Base-by-base conservation (phyloP, 495 filamentous ascomycete genomes). In the Xylaria longipes region DNA sequence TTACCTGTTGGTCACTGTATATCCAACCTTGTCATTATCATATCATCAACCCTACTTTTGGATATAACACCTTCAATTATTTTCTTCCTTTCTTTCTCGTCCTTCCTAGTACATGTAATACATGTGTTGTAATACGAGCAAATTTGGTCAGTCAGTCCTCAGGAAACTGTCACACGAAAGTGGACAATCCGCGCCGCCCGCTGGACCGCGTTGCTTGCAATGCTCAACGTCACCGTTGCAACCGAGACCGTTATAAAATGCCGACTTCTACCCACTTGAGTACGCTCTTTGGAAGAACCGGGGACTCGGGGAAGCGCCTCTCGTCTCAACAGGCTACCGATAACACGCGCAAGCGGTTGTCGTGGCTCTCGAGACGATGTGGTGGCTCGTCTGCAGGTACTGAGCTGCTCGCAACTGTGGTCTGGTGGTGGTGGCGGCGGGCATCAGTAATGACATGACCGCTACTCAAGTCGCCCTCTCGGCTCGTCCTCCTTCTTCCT, bases 211-310 rank as follows among this genome's bases (percentile, higher is more conserved):
- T 43, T 46, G 65, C 48, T 17, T 41, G 65, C 65, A 20, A 20
- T 56, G 22, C 7, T 37, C 33, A 35, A 33, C 37, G 46, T 67
- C 31, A 41, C 48, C 6, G 2, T 22, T 43, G 65, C 48, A 50
- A 65, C 48, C 65, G 48, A n/a, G 65, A 56, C 65, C 65, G 65
- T 67, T 56, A 3, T 65, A 56, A 67, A 67, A 35, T 56, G 63
- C 65, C 65, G 65, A 56, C 65, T 67, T 67, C 46, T 67, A 67
- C 65, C 65, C 65, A 67, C 65, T 56, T 66, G 64, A 66, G 64
- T 67, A 67, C 65, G 65, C 65, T 67, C 65, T 67, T 48, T 67
- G 65, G 65, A 67, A 56, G 46, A 67, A 67, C 65, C 65, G 65
- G 65, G 65, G 65, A n/a, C 33, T 29, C 48, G 65, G 46, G 65